phyloP scores from a whole-genome alignment of 108 stramenopile species.

The Chaetoceros muelleri region DNA sequence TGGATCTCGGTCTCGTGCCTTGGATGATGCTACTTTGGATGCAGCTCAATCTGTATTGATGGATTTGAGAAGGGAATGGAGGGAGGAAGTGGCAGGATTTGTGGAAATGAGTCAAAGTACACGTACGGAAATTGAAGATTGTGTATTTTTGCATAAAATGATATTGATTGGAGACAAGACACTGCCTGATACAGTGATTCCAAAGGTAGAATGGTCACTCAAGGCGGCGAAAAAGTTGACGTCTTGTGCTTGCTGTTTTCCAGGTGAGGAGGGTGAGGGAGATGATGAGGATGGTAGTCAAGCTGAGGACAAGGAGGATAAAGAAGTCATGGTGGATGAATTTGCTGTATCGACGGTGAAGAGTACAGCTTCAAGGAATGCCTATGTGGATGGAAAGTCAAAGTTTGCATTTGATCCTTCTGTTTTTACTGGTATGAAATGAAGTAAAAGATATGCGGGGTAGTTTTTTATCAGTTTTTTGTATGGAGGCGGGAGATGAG shows the following conservation, averaged over 20 bases:
- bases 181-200: conserved; percentile 64
- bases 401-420: background rate
- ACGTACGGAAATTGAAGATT: conserved; percentile 51
- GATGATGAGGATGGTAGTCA: conserved; percentile 28
- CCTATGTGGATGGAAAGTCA: background rate
- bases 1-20: conserved; percentile 44
- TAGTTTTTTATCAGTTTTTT: too few species aligned
- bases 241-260: conserved; percentile 28
- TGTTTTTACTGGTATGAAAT: background rate
- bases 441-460: too few species aligned
- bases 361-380: background rate
- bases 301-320: conserved; percentile 25
- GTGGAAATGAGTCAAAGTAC: conserved; percentile 1
- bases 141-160: conserved; percentile 62
- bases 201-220: conserved; percentile 62
- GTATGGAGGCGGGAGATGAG: too few species aligned
- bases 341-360: background rate
- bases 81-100: conserved; percentile 6
- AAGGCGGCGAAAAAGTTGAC: conserved; percentile 47
- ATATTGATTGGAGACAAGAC: conserved; percentile 80
- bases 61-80: conserved; percentile 17
- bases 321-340: conserved; percentile 7
- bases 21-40: conserved; percentile 41
- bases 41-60: conserved; percentile 31
- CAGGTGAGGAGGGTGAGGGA: conserved; percentile 38